A percentile compares a stretch with the other conserved stretches of the same genome.
Evolutionary conservation across 306 rosid species (phyloP).

Genomic region (Betula pendula): DNA sequence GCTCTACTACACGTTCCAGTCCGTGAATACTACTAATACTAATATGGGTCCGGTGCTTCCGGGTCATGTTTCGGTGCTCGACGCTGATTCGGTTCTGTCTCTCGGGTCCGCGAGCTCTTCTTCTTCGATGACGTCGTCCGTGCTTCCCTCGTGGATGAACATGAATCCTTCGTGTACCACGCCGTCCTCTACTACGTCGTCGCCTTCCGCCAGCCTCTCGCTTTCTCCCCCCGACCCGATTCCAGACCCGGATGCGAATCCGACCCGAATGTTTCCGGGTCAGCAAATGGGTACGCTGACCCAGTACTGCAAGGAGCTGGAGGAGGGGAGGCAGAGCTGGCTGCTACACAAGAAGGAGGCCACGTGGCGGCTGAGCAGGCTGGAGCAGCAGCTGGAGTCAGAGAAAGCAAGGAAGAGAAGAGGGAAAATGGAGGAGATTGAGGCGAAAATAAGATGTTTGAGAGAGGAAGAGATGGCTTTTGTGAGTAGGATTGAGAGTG

Average conservation of each 20-base stretch:
- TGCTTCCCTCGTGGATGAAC: constrained; percentile 47
- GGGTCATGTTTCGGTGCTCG: too few relatives aligned
- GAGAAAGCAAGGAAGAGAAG: constrained; percentile 49
- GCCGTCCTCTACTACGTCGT: constrained; percentile 41
- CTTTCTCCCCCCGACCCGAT: constrained; percentile 43
- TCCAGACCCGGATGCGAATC: constrained; percentile 22
- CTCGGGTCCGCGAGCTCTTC: constrained; percentile 34
- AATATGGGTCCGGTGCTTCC: constrained; percentile 1
- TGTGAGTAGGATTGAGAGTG: constrained; percentile 36
- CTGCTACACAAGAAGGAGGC: constrained; percentile 47
- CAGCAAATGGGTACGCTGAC: constrained; percentile 25
- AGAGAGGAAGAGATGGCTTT: constrained; percentile 39
- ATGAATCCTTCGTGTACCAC: constrained; percentile 10
- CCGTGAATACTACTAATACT: neutral
- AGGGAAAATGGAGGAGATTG: constrained; percentile 47
- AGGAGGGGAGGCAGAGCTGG: constrained; percentile 51
- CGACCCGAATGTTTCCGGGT: constrained; percentile 18
- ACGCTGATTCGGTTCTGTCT: constrained; percentile 38
- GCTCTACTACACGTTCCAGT: constrained; percentile 19
- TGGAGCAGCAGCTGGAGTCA: constrained; percentile 52
- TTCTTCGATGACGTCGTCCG: constrained; percentile 18
- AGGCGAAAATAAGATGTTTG: constrained; percentile 34
- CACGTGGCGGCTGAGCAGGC: constrained; percentile 49
- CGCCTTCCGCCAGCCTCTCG: constrained; percentile 42
- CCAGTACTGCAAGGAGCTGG: constrained; percentile 39